A percentile compares a stretch with the other conserved stretches of the same genome.
These are phyloP conservation scores for Xylaria multiplex DNA, from an alignment of 2,329 filamentous ascomycete species.

Conservation along the genomic window DNA sequence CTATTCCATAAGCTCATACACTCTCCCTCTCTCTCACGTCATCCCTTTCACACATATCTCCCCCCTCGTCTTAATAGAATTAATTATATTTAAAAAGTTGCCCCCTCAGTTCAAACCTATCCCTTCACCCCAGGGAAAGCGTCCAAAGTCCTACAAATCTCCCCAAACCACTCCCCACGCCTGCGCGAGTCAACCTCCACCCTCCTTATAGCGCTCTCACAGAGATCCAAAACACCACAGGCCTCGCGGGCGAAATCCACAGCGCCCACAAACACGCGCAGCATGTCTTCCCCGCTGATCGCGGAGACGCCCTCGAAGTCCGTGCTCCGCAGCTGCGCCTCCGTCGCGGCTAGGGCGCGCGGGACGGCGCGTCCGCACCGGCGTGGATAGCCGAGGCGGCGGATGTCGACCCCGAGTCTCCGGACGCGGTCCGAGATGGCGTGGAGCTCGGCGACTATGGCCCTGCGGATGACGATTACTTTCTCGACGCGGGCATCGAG, in stretches of 20 bases:
- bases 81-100: too few species aligned
- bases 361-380: neutral
- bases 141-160: neutral
- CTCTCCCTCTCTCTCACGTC: neutral
- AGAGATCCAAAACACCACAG: neutral
- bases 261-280: conserved; percentile 3
- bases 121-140: neutral
- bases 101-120: neutral
- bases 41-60: neutral
- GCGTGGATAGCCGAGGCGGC: neutral
- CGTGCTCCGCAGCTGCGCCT: neutral
- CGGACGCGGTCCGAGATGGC: neutral
- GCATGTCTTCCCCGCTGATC: neutral
- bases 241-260: neutral
- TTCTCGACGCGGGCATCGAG: neutral
- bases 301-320: neutral
- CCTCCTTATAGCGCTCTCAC: neutral
- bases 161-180: neutral
- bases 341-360: neutral
- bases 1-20: neutral
- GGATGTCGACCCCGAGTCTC: conserved; percentile 7
- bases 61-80: too few species aligned
- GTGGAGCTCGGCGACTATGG: neutral
- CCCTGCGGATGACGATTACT: neutral
- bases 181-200: neutral